Percentiles rank a stretch among this genome's conserved stretches.
Conservation (phyloP, 2,329 filamentous ascomycete genomes). For the Aspergillus pseudoviridinutans region DNA sequence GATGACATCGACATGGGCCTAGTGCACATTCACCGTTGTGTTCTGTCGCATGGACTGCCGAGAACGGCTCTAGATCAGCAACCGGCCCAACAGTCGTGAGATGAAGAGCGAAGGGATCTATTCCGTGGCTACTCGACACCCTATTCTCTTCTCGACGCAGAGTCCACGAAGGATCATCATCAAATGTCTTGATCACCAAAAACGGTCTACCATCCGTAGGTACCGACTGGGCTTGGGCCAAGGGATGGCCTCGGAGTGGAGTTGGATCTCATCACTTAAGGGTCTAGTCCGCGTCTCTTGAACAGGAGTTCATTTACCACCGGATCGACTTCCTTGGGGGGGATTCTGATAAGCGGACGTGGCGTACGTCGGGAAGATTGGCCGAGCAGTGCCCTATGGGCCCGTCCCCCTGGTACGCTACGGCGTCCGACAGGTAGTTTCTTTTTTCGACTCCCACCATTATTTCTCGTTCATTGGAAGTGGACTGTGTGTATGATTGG, state of each 20-base stretch:
- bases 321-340: constrained; percentile 14
- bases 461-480: neutral
- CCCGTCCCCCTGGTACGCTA: constrained; percentile 11
- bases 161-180: constrained; percentile 1
- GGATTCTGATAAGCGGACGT: constrained; percentile 11
- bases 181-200: constrained; percentile 1
- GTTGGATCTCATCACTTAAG: neutral
- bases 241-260: constrained; percentile 7
- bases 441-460: neutral
- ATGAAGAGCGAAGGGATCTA: constrained; percentile 8
- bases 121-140: constrained; percentile 5
- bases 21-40: constrained; percentile 1
- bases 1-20: constrained; percentile 1
- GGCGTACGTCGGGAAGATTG: constrained; percentile 14
- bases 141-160: constrained; percentile 3
- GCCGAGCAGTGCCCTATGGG: constrained; percentile 8
- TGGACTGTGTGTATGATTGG: neutral
- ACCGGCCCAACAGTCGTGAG: neutral
- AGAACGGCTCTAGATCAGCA: constrained; percentile 8
- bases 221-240: constrained; percentile 4
- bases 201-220: constrained; percentile 4
- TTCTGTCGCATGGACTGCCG: neutral
- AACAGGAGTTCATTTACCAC: neutral
- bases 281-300: neutral
- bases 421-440: constrained; percentile 3